These are phyloP conservation scores for Elaeis guineensis DNA, from an alignment of 176 grass and related monocot species.

Conservation along the genomic window DNA sequence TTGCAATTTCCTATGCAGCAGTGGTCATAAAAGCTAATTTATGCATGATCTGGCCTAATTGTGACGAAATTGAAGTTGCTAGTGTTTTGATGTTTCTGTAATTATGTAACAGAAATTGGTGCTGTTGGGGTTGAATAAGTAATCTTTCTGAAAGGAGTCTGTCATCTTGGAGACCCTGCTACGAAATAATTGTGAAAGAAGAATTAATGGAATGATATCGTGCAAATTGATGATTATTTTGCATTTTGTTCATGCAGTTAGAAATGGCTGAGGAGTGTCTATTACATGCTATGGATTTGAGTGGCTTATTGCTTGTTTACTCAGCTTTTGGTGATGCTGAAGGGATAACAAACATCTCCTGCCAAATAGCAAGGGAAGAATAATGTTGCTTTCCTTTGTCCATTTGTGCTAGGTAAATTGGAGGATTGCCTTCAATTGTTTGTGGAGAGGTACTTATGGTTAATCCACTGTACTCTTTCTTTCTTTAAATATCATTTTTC, in stretches of 20 bases:
- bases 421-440: slow-evolving; percentile 92
- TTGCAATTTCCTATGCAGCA: background rate
- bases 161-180: no score
- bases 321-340: slow-evolving; percentile 92
- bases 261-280: slow-evolving; percentile 88
- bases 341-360: slow-evolving; percentile 59
- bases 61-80: no score
- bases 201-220: no score
- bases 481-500: slow-evolving; percentile 4
- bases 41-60: no score
- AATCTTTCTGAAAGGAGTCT: no score
- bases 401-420: slow-evolving; percentile 92
- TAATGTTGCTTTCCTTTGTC: slow-evolving; percentile 90
- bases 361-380: slow-evolving; percentile 91
- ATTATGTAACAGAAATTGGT: no score
- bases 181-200: no score
- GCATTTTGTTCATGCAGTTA: slow-evolving; percentile 48
- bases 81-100: no score
- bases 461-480: background rate
- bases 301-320: slow-evolving; percentile 79
- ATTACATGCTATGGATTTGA: slow-evolving; percentile 80
- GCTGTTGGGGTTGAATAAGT: no score
- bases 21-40: no score
- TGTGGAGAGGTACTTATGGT: slow-evolving; percentile 53
- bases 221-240: background rate